Base-by-base conservation (phyloP, 768 basidiomycete genomes). In the Trametes maxima region DNA sequence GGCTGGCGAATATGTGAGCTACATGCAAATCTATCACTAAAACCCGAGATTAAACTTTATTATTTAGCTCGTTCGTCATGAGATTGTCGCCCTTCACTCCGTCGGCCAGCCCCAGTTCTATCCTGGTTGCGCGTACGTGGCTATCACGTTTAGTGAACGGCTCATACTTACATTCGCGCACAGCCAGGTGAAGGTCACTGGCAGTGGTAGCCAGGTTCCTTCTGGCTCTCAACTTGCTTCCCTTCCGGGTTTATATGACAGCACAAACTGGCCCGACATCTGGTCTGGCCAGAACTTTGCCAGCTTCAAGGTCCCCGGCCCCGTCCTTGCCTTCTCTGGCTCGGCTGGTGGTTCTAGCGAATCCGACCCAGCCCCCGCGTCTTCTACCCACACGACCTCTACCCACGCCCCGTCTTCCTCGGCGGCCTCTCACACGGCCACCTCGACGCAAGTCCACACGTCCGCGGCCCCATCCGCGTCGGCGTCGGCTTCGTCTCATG, bases 61-160 rank as follows among this genome's bases (percentile, higher is more conserved):
- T 33, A 37, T 43, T 37, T 54, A 82, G 81, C 72, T 82, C 50
- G 72, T 82, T 45, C 78, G 80, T 28, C 73, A 82, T 62, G 80
- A 82, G 72, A 80, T 82, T 54, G 69, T 82, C 36, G 81, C 81
- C 14, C 71, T 83, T 60, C 81, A 82, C 66, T 77, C 77, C 17
- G 66, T 66, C 39, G 65, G 62, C 21, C 70, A 69, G 19, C 78
- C 80, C 2, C 81, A 82, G 68, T 79, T 75, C 67, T 80, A 82
- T 60, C 80, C 80, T 6, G 78, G 79, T 56, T 82, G 81, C 77
- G 71, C 74, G 82, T 82, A 67, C 73, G 80, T 74, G 14, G 25
- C 24, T 51, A 10, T 24, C 43, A 25, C 57, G 25, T 28, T 58
- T 24, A 46, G 8, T 28, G 21, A 5, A 24, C 22, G 28, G 16